phyloP scores from a whole-genome alignment of 2,329 filamentous ascomycete genomes.

The Penicillium sp. region DNA sequence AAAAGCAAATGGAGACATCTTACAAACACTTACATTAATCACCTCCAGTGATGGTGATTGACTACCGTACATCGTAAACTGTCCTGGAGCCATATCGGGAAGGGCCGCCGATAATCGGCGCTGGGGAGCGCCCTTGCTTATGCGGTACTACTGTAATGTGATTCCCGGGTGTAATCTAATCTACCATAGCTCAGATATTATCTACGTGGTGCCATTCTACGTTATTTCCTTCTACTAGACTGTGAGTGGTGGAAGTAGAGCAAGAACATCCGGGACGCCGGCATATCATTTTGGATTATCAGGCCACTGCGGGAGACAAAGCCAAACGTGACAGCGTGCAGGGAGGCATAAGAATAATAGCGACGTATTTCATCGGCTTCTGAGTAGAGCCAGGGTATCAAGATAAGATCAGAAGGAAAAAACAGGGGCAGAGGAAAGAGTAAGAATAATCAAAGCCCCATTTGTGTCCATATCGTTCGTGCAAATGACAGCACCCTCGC shows the following conservation, averaged over 20 bases:
- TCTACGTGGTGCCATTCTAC: too few relatives aligned
- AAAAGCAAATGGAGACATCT: not conserved
- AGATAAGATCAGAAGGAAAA: not conserved
- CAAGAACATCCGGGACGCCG: too few relatives aligned
- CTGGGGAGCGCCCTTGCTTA: too few relatives aligned
- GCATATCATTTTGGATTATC: too few relatives aligned
- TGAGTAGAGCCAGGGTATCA: constrained; percentile 5
- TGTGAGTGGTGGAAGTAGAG: too few relatives aligned
- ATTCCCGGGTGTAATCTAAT: too few relatives aligned
- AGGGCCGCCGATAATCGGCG: not conserved
- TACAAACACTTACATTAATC: not conserved
- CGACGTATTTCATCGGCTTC: constrained; percentile 2
- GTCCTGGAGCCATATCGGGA: not conserved
- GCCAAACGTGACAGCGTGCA: too few relatives aligned
- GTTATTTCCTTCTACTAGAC: too few relatives aligned
- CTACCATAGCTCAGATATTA: too few relatives aligned
- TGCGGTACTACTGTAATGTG: too few relatives aligned
- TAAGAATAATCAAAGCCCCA: not conserved
- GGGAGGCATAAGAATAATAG: too few relatives aligned
- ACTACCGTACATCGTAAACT: not conserved
- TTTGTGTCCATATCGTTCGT: not conserved
- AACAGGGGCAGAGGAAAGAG: not conserved
- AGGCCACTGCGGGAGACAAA: too few relatives aligned
- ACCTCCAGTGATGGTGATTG: not conserved
- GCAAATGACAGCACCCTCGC: not conserved